Evolutionary conservation across 371 early-diverging fungal species (phyloP), one percentile per base, ranked within the genome.

Genomic region (Dinochytrium kinnereticum): DNA sequence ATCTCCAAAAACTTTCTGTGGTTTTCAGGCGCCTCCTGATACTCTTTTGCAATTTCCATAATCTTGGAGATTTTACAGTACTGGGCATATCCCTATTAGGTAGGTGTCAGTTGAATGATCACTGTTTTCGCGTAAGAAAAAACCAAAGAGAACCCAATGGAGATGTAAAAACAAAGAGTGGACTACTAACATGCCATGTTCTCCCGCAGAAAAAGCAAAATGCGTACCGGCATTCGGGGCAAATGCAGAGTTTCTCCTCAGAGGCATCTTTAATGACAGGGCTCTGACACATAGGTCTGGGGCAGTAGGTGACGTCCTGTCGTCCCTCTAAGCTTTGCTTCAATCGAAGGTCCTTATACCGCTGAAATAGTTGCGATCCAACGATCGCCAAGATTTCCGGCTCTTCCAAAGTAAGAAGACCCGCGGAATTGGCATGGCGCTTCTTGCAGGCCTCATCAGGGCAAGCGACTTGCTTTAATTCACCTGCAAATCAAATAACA

Each of bases 131-230:
- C 10, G 57, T 44, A 44, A 13, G 44, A 44, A 44, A 44, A 7
- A 44, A 44, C 44, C 13, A 44, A 44, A 44, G 19, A 7, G 19
- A 55, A 19, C 24, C 61, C 7, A 31, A 61, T 34, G 10, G 5
- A 61, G 17, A 28, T 31, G 61, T 30, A 34, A 34, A 17, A 34
- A 31, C 10, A 37, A 34, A 7, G 37, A 24, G 7, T 7, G 36
- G 26, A 53, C 13, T 26, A 61, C 61, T 61, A 13, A 61, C 86
- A 71, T 86, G 86, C 85, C 85, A 86, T 3, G 75, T 69, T 2
- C 77, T 59, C 39, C 65, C 26, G 50, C 84, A 86, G 44, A 76
- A 66, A 55, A 73, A 69, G 68, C 84, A 84, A 69, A 84, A 84
- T 15, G 80, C 80, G 65, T 73, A 86, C 24, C 70, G 37, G 78